Evolutionary conservation across 176 grass and related monocot species (phyloP), one percentile per base, ranked within the genome.

Genomic region (Canna indica): DNA sequence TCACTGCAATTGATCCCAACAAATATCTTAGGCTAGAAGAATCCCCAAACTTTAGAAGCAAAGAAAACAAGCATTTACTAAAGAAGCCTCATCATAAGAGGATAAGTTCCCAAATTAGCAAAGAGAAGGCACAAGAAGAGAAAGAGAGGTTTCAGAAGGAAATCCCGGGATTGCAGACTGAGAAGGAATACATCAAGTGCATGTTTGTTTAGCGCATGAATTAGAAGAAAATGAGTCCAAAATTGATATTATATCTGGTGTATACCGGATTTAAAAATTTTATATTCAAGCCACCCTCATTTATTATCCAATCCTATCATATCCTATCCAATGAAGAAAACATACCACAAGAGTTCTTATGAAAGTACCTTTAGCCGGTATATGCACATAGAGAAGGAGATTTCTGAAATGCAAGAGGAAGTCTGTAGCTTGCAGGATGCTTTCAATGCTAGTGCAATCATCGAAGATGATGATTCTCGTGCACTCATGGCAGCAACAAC

Each of bases 121-220:
- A 70, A 50, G 68, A 70, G 15, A 70, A 50, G 45, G 68, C 68
- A 32, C 68, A 70, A 27, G 41, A 70, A 70, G 68, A 70, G 22
- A 52, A 50, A 22, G 68, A 70, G 1, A 70, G 68, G 44, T 44
- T 70, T 32, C 68, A 70, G 42, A 70, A 70, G 44, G 68, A 70
- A 48, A 70, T 70, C 42, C 68, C 50, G 6, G 27, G 31, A 2
- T 44, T 70, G 17, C 68, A 70, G 20, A 70, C 68, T 11, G 68
- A 70, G 28, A 70, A 48, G 28, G 68, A 70, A 50, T 70, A 50
- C 17, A 24, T 50, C 29, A 70, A n/a, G n/a, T n/a, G n/a, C n/a
- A n/a, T n/a, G n/a, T n/a, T n/a, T n/a, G n/a, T n/a, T n/a, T n/a
- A n/a, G n/a, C n/a, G n/a, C n/a, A n/a, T n/a, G n/a, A n/a, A n/a